Percentiles rank a stretch among this genome's conserved stretches.
These are phyloP conservation scores for Ensete glaucum DNA, from an alignment of 176 grass and related monocot genomes.

Conservation along the genomic window DNA sequence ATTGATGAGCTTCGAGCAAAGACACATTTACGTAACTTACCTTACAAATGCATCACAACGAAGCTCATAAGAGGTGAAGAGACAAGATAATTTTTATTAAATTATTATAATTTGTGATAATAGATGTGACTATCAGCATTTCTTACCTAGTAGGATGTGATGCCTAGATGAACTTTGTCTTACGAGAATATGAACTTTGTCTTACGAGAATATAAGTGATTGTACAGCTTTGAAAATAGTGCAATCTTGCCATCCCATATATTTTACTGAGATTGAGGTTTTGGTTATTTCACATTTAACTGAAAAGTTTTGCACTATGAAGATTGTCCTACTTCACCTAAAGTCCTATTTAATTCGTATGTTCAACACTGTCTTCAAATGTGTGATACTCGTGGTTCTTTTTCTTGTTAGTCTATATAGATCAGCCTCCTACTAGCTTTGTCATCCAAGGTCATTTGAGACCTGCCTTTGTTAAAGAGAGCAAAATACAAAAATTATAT, in stretches of 20 bases:
- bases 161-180: too few relatives aligned
- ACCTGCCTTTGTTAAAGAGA: conserved; percentile 70
- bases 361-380: not conserved
- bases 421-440: conserved; percentile 70
- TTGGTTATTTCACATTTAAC: not conserved
- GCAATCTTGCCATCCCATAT: conserved; percentile 58
- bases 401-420: conserved; percentile 41
- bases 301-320: not conserved
- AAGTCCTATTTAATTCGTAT: not conserved
- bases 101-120: not conserved
- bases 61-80: conserved; percentile 27
- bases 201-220: conserved; percentile 32
- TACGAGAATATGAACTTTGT: too few relatives aligned
- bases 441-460: conserved; percentile 74
- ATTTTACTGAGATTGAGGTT: conserved; percentile 65
- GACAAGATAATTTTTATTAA: not conserved
- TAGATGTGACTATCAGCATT: conserved; percentile 15
- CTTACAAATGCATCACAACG: too few relatives aligned
- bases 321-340: not conserved
- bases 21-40: too few relatives aligned
- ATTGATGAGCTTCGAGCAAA: too few relatives aligned
- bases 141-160: conserved; percentile 32
- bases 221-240: conserved; percentile 79
- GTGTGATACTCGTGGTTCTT: not conserved
- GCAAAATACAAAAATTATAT: conserved; percentile 20